Conservation (phyloP, 1,139 yeast genomes). For the Pneumocystis canis region DNA sequence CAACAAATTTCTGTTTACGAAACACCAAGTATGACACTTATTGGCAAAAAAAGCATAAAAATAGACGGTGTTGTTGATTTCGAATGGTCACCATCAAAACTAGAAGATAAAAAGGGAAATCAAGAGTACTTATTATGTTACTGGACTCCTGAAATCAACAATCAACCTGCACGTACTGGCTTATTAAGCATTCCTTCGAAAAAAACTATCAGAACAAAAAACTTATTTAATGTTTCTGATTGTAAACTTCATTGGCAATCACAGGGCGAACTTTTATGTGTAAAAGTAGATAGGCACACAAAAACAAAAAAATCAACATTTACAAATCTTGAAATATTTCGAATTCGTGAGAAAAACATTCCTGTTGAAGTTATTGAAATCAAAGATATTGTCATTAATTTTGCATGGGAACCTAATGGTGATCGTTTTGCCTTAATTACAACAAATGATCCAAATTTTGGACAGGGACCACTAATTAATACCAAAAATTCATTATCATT, state of each 20-base stretch:
- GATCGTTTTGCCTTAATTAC: conserved; percentile 76
- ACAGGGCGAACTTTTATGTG: conserved; percentile 71
- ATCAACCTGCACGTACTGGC: conserved; percentile 91
- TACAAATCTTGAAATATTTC: conserved; percentile 87
- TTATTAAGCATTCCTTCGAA: conserved; percentile 79
- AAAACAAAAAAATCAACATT: conserved; percentile 71
- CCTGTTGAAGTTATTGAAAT: conserved; percentile 92
- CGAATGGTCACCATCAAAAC: conserved; percentile 88
- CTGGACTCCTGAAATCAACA: conserved; percentile 91
- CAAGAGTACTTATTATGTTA: conserved; percentile 63
- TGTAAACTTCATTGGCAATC: conserved; percentile 93
- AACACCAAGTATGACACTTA: conserved; percentile 51
- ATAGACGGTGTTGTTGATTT: conserved; percentile 80
- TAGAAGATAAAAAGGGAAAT: conserved; percentile 39
- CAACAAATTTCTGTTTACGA: conserved; percentile 75
- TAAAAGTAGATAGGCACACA: conserved; percentile 93
- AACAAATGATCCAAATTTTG: conserved; percentile 21
- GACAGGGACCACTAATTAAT: conserved; percentile 14
- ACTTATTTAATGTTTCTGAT: conserved; percentile 85
- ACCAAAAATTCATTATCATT: conserved; percentile 53
- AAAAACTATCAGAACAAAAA: conserved; percentile 73
- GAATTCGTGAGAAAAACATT: conserved; percentile 70
- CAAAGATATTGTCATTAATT: conserved; percentile 73
- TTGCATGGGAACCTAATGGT: conserved; percentile 93
- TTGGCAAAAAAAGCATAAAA: conserved; percentile 76